Conservation (phyloP, 305 asterid genomes). For the Rubia balearica region DNA sequence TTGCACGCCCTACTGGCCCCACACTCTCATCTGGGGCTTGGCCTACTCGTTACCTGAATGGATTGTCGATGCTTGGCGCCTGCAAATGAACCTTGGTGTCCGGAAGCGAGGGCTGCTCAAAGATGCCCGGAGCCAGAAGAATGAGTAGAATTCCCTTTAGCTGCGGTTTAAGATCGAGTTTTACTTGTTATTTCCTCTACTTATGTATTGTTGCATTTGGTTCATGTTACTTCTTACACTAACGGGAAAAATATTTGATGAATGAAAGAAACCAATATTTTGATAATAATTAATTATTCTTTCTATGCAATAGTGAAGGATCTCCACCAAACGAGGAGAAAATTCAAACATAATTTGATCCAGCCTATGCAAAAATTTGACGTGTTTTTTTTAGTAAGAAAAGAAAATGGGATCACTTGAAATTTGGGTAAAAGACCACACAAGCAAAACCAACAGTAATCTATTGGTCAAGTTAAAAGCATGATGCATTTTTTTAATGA, state of each 20-base stretch:
- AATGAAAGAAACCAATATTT: neutral
- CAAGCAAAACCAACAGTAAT: no score
- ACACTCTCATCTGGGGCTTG: slow-evolving; percentile 71
- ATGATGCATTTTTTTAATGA: no score
- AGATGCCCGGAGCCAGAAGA: slow-evolving; percentile 72
- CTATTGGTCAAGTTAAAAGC: no score
- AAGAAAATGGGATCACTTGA: neutral
- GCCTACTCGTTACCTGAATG: slow-evolving; percentile 51
- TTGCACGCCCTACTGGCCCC: slow-evolving; percentile 99
- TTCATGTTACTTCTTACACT: neutral
- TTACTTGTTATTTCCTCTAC: neutral
- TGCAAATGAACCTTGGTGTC: slow-evolving; percentile 53
- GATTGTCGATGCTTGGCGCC: slow-evolving; percentile 72
- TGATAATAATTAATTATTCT: neutral
- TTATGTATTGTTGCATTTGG: neutral
- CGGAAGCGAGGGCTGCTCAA: slow-evolving; percentile 80
- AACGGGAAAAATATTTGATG: neutral
- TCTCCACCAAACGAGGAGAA: neutral
- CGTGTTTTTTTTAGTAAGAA: neutral
- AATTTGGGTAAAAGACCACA: neutral
- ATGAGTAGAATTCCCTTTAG: slow-evolving; percentile 39
- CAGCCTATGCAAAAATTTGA: neutral
- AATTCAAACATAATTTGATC: neutral
- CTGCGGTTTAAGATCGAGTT: neutral
- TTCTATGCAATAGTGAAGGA: neutral